Evolutionary conservation across 2,329 filamentous ascomycete species (phyloP).

Genomic region (Ascochyta clinopodiicola): DNA sequence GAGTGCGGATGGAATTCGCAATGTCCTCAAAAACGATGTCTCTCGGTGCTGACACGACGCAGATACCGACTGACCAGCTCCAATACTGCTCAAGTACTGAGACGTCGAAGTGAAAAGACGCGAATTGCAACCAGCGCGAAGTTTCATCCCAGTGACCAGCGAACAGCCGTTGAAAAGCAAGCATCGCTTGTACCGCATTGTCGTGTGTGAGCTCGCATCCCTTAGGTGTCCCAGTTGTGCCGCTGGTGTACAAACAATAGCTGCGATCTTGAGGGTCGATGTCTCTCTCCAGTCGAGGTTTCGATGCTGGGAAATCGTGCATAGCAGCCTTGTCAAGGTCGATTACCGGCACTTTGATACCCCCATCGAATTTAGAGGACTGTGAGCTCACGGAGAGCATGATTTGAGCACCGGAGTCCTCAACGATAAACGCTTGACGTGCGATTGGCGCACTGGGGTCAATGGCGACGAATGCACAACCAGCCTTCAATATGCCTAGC

Average conservation of each 20-base stretch:
- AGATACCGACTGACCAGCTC: constrained; percentile 91
- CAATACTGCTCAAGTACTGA: constrained; percentile 93
- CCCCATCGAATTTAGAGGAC: constrained; percentile 46
- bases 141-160: constrained; percentile 71
- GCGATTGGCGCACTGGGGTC: constrained; percentile 75
- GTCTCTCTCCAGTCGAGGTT: constrained; percentile 30
- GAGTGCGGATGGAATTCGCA: constrained; percentile 70
- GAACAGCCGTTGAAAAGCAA: constrained; percentile 83
- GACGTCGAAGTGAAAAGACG: constrained; percentile 93
- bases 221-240: constrained; percentile 85
- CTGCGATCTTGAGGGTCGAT: constrained; percentile 64
- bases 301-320: constrained; percentile 44
- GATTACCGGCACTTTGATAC: constrained; percentile 50
- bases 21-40: constrained; percentile 88
- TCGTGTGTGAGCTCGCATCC: constrained; percentile 88
- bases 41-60: constrained; percentile 79
- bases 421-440: constrained; percentile 77
- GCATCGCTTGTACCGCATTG: constrained; percentile 87
- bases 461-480: constrained; percentile 80
- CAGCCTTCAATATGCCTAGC: constrained; percentile 80
- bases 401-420: constrained; percentile 72
- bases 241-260: constrained; percentile 87
- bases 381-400: constrained; percentile 65
- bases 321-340: constrained; percentile 53
- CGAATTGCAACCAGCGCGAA: constrained; percentile 90